Conservation (phyloP, 495 filamentous ascomycete genomes). For the Penicillium waksmanii region DNA sequence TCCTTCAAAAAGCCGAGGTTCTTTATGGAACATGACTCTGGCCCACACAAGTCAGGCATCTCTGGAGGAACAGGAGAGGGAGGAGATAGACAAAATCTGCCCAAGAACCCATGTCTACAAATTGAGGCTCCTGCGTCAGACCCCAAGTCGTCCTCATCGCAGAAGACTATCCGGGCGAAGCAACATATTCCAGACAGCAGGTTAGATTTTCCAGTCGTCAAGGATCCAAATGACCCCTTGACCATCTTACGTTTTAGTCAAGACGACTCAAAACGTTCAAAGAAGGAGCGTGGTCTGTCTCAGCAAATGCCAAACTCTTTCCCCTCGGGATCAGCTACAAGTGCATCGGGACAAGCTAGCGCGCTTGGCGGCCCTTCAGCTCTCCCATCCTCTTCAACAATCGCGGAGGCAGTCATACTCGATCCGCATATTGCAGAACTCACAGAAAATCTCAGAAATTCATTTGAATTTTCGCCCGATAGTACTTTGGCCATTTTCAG, state of each 20-base stretch:
- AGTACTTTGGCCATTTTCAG: constrained; percentile 31
- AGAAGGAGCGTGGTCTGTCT: constrained; percentile 37
- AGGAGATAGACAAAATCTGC: not conserved
- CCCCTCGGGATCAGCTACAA: constrained; percentile 15
- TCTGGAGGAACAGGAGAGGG: not conserved
- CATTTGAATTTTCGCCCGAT: constrained; percentile 35
- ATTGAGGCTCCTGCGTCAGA: constrained; percentile 17
- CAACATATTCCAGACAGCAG: constrained; percentile 31
- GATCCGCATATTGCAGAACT: constrained; percentile 31
- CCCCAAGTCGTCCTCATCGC: constrained; percentile 30
- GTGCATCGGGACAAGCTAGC: constrained; percentile 13
- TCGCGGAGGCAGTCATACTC: constrained; percentile 11
- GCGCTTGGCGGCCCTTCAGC: constrained; percentile 21
- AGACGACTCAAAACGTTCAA: constrained; percentile 48
- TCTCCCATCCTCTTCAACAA: constrained; percentile 29
- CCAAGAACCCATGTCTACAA: not conserved
- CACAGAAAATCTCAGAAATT: constrained; percentile 24
- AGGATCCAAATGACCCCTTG: constrained; percentile 69
- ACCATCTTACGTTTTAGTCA: constrained; percentile 73
- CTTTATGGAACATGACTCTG: not conserved
- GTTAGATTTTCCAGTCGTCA: constrained; percentile 76
- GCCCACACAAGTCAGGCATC: not conserved
- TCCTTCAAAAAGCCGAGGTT: constrained; percentile 38
- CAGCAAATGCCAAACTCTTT: constrained; percentile 22
- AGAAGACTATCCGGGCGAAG: constrained; percentile 33